Evolutionary conservation across 768 basidiomycete species (phyloP).

Genomic region (Boletales sp.): DNA sequence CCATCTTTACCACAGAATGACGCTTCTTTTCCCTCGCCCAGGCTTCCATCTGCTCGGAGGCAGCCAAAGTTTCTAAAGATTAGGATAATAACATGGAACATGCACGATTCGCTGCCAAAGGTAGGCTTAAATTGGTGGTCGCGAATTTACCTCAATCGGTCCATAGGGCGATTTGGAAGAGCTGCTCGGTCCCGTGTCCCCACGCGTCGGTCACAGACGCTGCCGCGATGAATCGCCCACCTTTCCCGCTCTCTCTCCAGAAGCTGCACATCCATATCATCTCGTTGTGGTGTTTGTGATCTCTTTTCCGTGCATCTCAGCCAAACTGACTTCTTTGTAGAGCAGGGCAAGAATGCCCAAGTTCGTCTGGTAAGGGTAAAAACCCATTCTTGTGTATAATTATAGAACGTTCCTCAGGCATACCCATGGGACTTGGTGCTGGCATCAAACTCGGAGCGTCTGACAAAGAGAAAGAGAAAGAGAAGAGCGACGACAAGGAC

Average conservation of each 20-base stretch:
- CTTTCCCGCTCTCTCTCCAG: conserved; percentile 48
- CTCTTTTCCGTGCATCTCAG: not conserved
- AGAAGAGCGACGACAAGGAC: conserved; percentile 29
- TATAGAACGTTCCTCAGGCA: conserved; percentile 41
- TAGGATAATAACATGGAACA: conserved; percentile 77
- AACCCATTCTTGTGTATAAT: not conserved
- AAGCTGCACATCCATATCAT: conserved; percentile 67
- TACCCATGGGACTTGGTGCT: conserved; percentile 76
- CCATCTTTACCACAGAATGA: conserved; percentile 19
- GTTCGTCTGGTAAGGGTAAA: conserved; percentile 52
- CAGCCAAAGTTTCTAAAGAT: conserved; percentile 55
- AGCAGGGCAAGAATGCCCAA: conserved; percentile 79
- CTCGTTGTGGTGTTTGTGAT: conserved; percentile 67
- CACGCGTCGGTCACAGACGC: conserved; percentile 31
- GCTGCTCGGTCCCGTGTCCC: conserved; percentile 58
- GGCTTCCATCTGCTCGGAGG: conserved; percentile 21
- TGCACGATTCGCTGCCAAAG: conserved; percentile 81
- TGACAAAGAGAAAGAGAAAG: conserved; percentile 38
- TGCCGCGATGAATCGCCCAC: conserved; percentile 21
- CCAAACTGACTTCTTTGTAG: conserved; percentile 32
- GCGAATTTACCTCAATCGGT: conserved; percentile 1
- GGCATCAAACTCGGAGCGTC: conserved; percentile 67
- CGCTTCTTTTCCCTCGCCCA: conserved; percentile 20
- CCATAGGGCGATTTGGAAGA: conserved; percentile 69
- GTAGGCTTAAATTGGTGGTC: conserved; percentile 29